Percentiles rank a stretch among this genome's conserved stretches.
Evolutionary conservation across 352 stramenopile genomes (phyloP).

Genomic region (Globisporangium yorkense): DNA sequence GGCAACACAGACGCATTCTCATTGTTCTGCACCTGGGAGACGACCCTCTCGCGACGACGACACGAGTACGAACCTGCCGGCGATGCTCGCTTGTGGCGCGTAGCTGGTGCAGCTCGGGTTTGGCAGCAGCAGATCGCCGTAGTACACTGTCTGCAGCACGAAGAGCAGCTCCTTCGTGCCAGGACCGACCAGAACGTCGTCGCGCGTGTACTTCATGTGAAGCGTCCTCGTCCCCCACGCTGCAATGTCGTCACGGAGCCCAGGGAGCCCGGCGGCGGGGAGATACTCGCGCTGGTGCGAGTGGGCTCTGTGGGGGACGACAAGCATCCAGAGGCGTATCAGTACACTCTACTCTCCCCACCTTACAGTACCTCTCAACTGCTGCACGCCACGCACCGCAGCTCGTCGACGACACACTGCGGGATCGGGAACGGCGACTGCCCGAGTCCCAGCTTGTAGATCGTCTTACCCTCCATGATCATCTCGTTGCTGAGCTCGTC

Average conservation of each 20-base stretch:
- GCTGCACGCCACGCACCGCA: constrained; percentile 36
- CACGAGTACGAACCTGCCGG: constrained; percentile 43
- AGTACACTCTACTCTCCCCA: not conserved
- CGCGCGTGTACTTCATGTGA: constrained; percentile 52
- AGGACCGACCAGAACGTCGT: constrained; percentile 83
- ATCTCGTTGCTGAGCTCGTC: constrained; percentile 86
- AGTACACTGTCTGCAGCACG: constrained; percentile 86
- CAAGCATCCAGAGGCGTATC: not conserved
- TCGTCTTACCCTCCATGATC: constrained; percentile 67
- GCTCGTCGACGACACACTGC: constrained; percentile 84
- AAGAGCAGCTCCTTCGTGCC: constrained; percentile 88
- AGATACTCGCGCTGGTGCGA: constrained; percentile 82
- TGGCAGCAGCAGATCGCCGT: constrained; percentile 77
- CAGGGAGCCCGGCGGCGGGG: constrained; percentile 65
- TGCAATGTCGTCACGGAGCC: constrained; percentile 75
- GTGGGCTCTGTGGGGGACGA: constrained; percentile 40
- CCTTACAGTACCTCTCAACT: not conserved
- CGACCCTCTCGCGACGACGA: not conserved
- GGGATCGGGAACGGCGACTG: constrained; percentile 85
- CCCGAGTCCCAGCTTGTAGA: constrained; percentile 83
- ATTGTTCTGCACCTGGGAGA: not conserved
- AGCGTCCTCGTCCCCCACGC: constrained; percentile 53
- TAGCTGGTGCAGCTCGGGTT: constrained; percentile 87
- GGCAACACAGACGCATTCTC: not conserved
- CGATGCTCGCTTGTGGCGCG: constrained; percentile 79